A percentile compares a stretch with the other conserved stretches of the same genome.
phyloP scores from a whole-genome alignment of 1,284 basidiomycete species.

The Cutaneotrichosporon cavernicola region DNA sequence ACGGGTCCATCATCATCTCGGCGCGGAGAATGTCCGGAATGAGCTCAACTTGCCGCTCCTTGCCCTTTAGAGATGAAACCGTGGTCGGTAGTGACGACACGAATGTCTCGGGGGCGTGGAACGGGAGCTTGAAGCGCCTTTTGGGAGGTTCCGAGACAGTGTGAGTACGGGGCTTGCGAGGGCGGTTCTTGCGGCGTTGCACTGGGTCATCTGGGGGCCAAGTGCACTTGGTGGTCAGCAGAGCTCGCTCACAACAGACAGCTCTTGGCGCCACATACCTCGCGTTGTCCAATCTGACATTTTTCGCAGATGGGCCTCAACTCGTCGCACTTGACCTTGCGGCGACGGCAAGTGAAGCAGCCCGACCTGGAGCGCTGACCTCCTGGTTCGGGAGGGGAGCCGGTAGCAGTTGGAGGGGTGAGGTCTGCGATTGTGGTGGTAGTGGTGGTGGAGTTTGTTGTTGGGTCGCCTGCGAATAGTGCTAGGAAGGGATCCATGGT shows the following conservation, averaged over 20 bases:
- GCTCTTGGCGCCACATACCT: constrained; percentile 24
- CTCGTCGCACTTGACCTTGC: constrained; percentile 50
- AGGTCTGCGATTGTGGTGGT: constrained; percentile 9
- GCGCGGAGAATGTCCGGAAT: constrained; percentile 34
- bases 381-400: constrained; percentile 17
- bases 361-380: constrained; percentile 34
- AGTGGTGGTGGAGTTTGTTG: constrained; percentile 7
- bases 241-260: background rate
- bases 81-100: constrained; percentile 26
- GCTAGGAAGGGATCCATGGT: constrained; percentile 27
- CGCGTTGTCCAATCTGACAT: constrained; percentile 34
- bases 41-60: constrained; percentile 29
- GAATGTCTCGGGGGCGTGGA: constrained; percentile 26
- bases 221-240: constrained; percentile 28
- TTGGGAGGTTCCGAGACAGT: constrained; percentile 26
- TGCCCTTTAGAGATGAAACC: constrained; percentile 29
- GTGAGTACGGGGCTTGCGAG: constrained; percentile 24
- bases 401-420: background rate
- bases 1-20: constrained; percentile 47
- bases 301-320: constrained; percentile 38
- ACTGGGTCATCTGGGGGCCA: constrained; percentile 40
- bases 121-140: constrained; percentile 28
- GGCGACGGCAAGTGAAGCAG: constrained; percentile 42
- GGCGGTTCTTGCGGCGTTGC: constrained; percentile 35
- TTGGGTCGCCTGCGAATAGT: constrained; percentile 19